These are phyloP conservation scores for Chenopodium quinoa DNA, from an alignment of 148 eudicot genomes.

Conservation along the genomic window DNA sequence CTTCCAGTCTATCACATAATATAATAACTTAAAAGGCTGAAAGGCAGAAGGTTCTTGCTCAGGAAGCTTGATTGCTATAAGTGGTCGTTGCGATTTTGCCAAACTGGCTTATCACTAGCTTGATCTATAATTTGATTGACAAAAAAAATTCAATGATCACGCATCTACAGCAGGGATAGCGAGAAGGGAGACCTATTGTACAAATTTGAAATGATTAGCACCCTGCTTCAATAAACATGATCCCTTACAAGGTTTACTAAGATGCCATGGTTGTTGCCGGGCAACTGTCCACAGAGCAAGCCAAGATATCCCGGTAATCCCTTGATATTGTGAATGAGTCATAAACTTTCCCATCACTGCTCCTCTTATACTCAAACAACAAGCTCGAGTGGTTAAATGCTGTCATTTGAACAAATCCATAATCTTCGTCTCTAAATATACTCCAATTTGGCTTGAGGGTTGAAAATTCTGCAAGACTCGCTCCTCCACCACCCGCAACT, in stretches of 20 bases:
- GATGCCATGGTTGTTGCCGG: constrained; percentile 52
- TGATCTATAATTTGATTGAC: background rate
- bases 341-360: constrained; percentile 75
- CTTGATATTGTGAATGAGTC: constrained; percentile 76
- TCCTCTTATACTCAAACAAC: constrained; percentile 83
- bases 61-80: no score
- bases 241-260: background rate
- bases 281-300: constrained; percentile 77
- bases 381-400: constrained; percentile 72
- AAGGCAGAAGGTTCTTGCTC: no score
- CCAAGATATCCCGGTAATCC: constrained; percentile 80
- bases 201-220: background rate
- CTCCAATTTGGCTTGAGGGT: constrained; percentile 63
- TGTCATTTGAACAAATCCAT: constrained; percentile 77
- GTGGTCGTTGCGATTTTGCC: no score
- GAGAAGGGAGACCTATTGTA: background rate
- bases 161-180: background rate
- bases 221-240: background rate
- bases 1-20: no score
- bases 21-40: no score
- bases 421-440: constrained; percentile 67
- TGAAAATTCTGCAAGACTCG: constrained; percentile 59
- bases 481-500: constrained; percentile 88
- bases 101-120: background rate
- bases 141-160: background rate